Base-by-base conservation (phyloP, 345 rosid species). In the Sisymbrium irio region DNA sequence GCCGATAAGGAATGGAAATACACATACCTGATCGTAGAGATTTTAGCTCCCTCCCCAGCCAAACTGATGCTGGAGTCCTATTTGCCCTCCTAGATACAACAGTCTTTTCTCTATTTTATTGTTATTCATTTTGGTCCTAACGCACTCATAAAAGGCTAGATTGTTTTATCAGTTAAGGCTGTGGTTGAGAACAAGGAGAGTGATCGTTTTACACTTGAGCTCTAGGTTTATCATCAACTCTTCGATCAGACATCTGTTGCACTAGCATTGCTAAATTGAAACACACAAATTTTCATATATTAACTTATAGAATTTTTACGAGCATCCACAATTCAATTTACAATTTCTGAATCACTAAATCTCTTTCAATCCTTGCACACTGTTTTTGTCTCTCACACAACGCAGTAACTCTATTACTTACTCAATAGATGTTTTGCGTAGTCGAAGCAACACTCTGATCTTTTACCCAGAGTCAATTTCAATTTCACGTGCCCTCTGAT, bases 51-150 rank as follows among this genome's bases (percentile, higher is more conserved):
- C 41, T 83, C 90, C 19, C 87, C 76, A 56, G 79, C 87, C 35
- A 89, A 84, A 72, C 54, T 95, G 76, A 88, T 90, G 77, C 77
- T 92, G 64, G 99, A 92, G 83, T 95, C 99, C 3, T 95, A 92
- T 62, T 68, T 94, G 78, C 97, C 99, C 0, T 82, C 92, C 4
- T 85, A 71, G 61, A 15, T n/a, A n/a, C n/a, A n/a, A n/a, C 79
- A 9, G 2, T 13, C 12, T n/a, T n/a, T n/a, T n/a, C n/a, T n/a
- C 3, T 25, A 2, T 25, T 27, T 6, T 53, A 0, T 25, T 28
- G 5, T 27, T 6, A 6, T 27, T 62, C 25, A 12, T 13, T 51
- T 18, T 50, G 22, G 37, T 71, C 33, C 32, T 35, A 46, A 59
- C 25, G 50, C n/a, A n/a, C 50, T 22, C 28, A 35, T 25, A 59